phyloP scores from a whole-genome alignment of 1,284 basidiomycete species.

The Boletus sp. region DNA sequence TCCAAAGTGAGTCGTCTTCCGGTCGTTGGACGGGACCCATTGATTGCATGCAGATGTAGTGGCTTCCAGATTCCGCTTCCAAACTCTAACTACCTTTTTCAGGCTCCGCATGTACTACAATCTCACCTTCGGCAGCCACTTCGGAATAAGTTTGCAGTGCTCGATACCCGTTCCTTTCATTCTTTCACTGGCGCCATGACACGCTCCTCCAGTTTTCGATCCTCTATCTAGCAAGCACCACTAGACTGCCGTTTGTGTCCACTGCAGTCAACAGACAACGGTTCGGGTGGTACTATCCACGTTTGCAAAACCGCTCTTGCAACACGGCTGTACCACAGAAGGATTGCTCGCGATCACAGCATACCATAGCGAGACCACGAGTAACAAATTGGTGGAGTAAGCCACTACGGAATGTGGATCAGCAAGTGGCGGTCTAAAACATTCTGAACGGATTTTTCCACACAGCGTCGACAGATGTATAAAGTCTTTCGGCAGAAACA shows the following conservation, averaged over 20 bases:
- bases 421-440: conserved; percentile 2
- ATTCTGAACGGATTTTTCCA: conserved; percentile 1
- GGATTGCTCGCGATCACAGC: not conserved
- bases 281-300: not conserved
- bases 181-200: no score
- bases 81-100: no score
- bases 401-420: not conserved
- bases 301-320: not conserved
- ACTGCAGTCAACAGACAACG: no score
- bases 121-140: no score
- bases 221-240: no score
- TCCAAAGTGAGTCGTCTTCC: not conserved
- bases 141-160: no score
- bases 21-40: not conserved
- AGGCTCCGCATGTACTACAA: no score
- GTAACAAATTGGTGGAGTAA: not conserved
- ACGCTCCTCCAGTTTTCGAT: no score
- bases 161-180: no score
- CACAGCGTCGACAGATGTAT: conserved; percentile 14
- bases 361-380: not conserved
- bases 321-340: not conserved
- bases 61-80: no score
- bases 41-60: no score
- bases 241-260: no score
- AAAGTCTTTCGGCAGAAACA: conserved; percentile 3